Percentiles rank a stretch among this genome's conserved stretches.
These are phyloP conservation scores for Arabidopsis lyrata DNA, from an alignment of 441 rosid genomes.

Conservation along the genomic window DNA sequence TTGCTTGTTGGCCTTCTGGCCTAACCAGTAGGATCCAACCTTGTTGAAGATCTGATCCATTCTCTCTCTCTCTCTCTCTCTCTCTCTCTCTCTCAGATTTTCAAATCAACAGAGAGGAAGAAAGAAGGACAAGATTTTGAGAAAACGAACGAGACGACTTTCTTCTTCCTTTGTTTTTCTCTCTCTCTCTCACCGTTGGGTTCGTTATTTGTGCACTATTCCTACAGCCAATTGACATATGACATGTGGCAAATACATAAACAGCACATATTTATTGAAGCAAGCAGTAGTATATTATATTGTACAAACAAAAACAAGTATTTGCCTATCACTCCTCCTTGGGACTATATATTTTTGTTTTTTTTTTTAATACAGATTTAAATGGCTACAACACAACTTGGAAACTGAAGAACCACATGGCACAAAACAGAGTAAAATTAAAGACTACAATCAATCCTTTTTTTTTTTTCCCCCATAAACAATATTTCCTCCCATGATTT, in stretches of 20 bases:
- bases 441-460: too few relatives aligned
- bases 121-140: neutral
- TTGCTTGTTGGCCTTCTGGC: constrained; percentile 72
- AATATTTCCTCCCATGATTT: neutral
- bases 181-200: constrained; percentile 10
- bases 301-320: neutral
- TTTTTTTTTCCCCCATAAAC: neutral
- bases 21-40: constrained; percentile 81
- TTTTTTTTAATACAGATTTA: too few relatives aligned
- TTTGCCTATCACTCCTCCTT: constrained; percentile 9
- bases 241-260: constrained; percentile 8
- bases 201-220: constrained; percentile 20
- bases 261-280: neutral
- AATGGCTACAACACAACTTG: neutral
- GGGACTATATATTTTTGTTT: neutral
- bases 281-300: neutral
- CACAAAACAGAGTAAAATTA: neutral
- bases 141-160: neutral
- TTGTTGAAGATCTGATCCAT: constrained; percentile 83
- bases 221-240: neutral
- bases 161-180: neutral
- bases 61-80: neutral
- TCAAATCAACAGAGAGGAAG: neutral
- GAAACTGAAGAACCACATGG: neutral
- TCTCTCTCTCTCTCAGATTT: neutral